Base-by-base conservation (phyloP, 1,284 basidiomycete species). In the Rhodotorula glutinis region DNA sequence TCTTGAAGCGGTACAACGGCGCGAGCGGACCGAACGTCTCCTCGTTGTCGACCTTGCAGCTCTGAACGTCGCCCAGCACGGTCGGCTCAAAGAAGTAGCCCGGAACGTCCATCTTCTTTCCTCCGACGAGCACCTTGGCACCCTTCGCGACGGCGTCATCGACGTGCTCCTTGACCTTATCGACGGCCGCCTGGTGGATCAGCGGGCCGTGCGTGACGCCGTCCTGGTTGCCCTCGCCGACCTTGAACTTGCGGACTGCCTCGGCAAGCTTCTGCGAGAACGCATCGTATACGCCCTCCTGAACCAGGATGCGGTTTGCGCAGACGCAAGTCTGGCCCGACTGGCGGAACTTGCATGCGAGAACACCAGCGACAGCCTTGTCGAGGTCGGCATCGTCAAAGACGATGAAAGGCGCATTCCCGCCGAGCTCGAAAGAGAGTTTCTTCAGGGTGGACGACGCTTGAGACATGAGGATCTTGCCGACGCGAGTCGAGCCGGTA, bases 311-410 rank as follows among this genome's bases (percentile, higher is more conserved):
- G 38, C 74, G 67, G 61, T 71, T 74, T 2, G 73, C 73, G 62
- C 75, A 76, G n/a, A 76, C 75, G 63, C 91, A 73, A 21, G 71
- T 71, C 80, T 99, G 96, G 3, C 95, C 95, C 23, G 86, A 88
- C 27, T 23, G 19, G 57, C 96, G 87, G 86, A 98, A 98, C 81
- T 99, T 99, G 84, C 65, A 73, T 3, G 65, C 68, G 43, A 76
- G 63, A 17, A 67, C 73, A 17, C 75, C 75, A 10, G 88, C 87
- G n/a, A 98, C 91, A 33, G 96, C 96, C 61, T 88, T 87, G 68
- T 93, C 90, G 60, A 99, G 84, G 77, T 98, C 88, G 0, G 94
- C 94, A 76, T 98, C 96, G 69, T 93, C 90, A 77, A 99, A 98
- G 13, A 99, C 92, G 73, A 96, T 95, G 80, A 95, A 95, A 0